Evolutionary conservation across 2,329 filamentous ascomycete species (phyloP), one percentile per base, ranked within the genome.

Genomic region (Sporothrix pallida): DNA sequence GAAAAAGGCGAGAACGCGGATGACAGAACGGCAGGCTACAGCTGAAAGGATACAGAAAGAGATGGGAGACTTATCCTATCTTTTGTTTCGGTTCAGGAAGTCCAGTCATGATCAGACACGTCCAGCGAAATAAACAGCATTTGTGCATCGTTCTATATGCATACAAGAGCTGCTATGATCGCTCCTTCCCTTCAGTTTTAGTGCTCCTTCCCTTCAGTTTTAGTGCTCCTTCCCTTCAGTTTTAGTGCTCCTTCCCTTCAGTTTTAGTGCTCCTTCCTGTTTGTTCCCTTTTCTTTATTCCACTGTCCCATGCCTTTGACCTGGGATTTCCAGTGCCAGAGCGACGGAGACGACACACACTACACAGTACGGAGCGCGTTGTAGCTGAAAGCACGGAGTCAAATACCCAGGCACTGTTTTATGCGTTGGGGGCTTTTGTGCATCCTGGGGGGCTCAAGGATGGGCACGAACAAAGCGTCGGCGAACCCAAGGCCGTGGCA

Each of bases 401-500:
- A 17, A 54, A 20, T 20, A 54, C 52, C 58, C 58, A 31, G n/a
- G 37, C 17, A 67, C 17, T 20, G 17, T 48, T n/a, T 42, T 26
- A 26, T 48, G 44, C 17, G 20, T 70, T 56, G 67, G n/a, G 10
- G 17, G 2, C 67, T 50, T 50, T 68, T 68, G 63, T 68, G 63
- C 63, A 50, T 50, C 63, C 62, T 68, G 44, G 20, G 20, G 31
- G 31, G 63, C 44, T 31, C 63, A 23, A 68, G 67, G 46, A 54
- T 56, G 54, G 46, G 67, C 48, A 56, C 17, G 67, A 42, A 70
- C 67, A 70, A 56, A 50, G 63, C 67, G 23, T 20, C 23, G 15
- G 63, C 65, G 15, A 20, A 23, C 67, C 67, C 67, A 23, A 31
- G 23, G 67, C 67, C 67, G 67, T 70, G 67, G 67, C 63, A 68